Base-by-base conservation (phyloP, 352 stramenopile genomes). In the Blastocystis sp. region DNA sequence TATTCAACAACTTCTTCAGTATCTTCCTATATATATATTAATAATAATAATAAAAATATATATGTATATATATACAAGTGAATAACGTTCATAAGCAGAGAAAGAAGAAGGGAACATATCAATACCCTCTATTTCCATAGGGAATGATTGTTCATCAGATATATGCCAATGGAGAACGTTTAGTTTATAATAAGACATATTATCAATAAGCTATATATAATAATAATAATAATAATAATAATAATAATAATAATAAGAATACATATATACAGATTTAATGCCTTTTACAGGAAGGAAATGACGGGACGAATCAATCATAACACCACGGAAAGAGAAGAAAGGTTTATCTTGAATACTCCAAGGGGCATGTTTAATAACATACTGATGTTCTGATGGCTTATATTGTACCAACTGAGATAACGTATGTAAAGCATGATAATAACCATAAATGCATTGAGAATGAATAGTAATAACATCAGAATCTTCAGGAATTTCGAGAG, bases 291-390 rank as follows among this genome's bases (percentile, higher is more conserved):
- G 73, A 9, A 79, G 59, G 65, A 74, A 84, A 67, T 84, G 77
- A 7, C 77, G 67, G 23, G 67, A 58, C 0, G 72, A 73, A 68
- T 84, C 77, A 43, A 84, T 70, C 48, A 82, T 52, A 16, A 82
- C 64, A n/a, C 74, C 77, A 46, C 77, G 75, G 57, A n/a, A n/a
- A n/a, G n/a, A n/a, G n/a, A 77, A 81, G 31, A 65, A 56, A 1
- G 71, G 71, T 1, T 31, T 49, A 46, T 77, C 71, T 0, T 18
- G 13, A 32, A 76, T 74, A 11, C 10, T 31, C 25, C 58, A 42
- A 5, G 65, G 43, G 0, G 52, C 35, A 28, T 55, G 27, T n/a
- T 33, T 23, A 23, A 74, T 64, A 13, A 57, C n/a, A 55, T 73
- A 74, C 4, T 7, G 7, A 4, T 18, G 34, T 31, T 32, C 10